phyloP scores from a whole-genome alignment of 305 asterid species.

The Fraxinus sp. region DNA sequence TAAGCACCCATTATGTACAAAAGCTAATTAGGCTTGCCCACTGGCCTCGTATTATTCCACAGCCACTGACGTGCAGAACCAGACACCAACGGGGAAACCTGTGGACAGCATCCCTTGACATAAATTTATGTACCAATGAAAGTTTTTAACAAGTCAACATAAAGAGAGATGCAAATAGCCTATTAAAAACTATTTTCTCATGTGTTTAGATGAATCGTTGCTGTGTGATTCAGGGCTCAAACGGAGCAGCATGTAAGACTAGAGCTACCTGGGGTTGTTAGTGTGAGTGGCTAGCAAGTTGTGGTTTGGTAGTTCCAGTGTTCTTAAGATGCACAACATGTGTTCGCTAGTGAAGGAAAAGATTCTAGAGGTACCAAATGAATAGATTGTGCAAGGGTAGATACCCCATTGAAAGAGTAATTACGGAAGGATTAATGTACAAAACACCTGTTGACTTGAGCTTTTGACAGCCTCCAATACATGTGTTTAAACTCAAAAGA shows the following conservation, averaged over 20 bases:
- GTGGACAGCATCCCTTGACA: slow-evolving; percentile 15
- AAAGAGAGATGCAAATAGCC: background rate
- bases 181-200: background rate
- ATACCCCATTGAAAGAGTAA: background rate
- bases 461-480: background rate
- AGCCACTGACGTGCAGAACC: slow-evolving; percentile 86
- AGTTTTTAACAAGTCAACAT: slow-evolving; percentile 1
- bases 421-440: background rate
- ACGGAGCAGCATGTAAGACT: background rate
- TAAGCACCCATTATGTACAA: background rate
- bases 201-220: background rate
- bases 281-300: background rate
- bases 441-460: background rate
- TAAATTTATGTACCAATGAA: background rate
- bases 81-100: slow-evolving; percentile 85
- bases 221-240: background rate
- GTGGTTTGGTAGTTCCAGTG: background rate
- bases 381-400: background rate
- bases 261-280: background rate
- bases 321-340: background rate
- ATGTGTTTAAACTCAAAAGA: background rate
- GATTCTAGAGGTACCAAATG: background rate
- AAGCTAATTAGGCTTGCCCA: slow-evolving; percentile 36
- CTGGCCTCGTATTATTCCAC: slow-evolving; percentile 74
- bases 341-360: background rate